A percentile compares a stretch with the other conserved stretches of the same genome.
These are phyloP conservation scores for Lithospermum erythrorhizon DNA, from an alignment of 257 asterid genomes.

Conservation along the genomic window DNA sequence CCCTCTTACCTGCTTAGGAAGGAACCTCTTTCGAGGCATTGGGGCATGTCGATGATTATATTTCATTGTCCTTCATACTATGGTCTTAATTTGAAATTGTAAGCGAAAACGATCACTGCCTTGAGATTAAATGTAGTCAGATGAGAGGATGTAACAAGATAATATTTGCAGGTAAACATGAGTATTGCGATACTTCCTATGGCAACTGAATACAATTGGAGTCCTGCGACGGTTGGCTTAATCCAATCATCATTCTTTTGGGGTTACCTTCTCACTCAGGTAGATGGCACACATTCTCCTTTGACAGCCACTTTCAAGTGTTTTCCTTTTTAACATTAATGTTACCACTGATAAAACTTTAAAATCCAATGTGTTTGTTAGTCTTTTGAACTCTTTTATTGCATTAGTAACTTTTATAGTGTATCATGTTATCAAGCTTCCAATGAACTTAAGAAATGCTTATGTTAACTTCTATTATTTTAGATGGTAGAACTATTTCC, in stretches of 20 bases:
- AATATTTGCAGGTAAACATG: slow-evolving; percentile 70
- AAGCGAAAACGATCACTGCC: neutral
- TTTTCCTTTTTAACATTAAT: neutral
- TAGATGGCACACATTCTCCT: slow-evolving; percentile 10
- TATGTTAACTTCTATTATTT: slow-evolving; percentile 1
- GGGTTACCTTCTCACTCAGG: slow-evolving; percentile 98
- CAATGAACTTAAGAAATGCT: neutral
- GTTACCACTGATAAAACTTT: neutral
- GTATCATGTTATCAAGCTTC: neutral
- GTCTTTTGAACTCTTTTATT: neutral
- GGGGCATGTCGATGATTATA: neutral
- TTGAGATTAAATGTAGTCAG: neutral
- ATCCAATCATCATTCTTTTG: slow-evolving; percentile 87
- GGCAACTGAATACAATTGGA: slow-evolving; percentile 74
- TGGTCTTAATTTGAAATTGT: neutral
- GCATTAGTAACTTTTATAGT: neutral
- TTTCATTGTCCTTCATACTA: neutral
- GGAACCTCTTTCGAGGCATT: no score
- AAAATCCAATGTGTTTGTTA: neutral
- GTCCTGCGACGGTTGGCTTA: slow-evolving; percentile 76
- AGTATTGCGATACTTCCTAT: slow-evolving; percentile 94
- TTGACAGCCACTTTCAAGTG: neutral
- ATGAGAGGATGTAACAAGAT: slow-evolving; percentile 6
- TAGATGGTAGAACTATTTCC: slow-evolving; percentile 6
- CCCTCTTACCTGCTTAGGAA: no score